Evolutionary conservation across 129 eudicot species (phyloP).

Genomic region (Oenanthe sinensis): DNA sequence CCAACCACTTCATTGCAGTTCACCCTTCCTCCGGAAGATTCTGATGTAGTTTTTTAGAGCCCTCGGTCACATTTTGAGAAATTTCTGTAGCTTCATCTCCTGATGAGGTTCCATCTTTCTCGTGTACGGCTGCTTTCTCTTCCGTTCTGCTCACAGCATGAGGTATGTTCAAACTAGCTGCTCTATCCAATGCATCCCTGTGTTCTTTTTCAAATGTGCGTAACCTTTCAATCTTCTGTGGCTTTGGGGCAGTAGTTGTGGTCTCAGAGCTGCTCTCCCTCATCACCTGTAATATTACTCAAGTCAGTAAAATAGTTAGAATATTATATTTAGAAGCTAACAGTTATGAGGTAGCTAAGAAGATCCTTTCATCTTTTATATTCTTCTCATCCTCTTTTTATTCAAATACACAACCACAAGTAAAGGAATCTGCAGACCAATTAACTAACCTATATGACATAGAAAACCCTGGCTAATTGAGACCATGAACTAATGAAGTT

Average conservation of each 20-base stretch:
- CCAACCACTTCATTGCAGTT: conserved; percentile 61
- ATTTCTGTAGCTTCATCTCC: conserved; percentile 7
- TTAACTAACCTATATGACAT: not conserved
- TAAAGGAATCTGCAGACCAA: not conserved
- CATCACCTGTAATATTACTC: conserved; percentile 28
- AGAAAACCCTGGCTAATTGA: not conserved
- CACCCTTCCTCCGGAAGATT: conserved; percentile 9
- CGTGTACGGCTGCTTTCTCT: conserved; percentile 4
- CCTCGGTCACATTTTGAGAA: conserved; percentile 10
- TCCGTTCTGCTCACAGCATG: conserved; percentile 37
- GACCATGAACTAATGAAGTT: not conserved
- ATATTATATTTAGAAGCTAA: not conserved
- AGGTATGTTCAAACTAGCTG: conserved; percentile 68
- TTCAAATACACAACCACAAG: not conserved
- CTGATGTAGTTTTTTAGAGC: conserved; percentile 1
- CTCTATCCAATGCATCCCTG: conserved; percentile 74
- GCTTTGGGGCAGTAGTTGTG: conserved; percentile 45
- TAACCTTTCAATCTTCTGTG: conserved; percentile 50
- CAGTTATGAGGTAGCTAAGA: not conserved
- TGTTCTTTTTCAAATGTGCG: conserved; percentile 61
- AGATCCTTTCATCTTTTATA: not conserved
- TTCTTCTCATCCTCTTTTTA: not conserved
- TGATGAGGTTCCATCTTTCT: conserved; percentile 32
- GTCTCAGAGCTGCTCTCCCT: conserved; percentile 48
- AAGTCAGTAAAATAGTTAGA: not conserved